These are phyloP conservation scores for Solanum chaucha DNA, from an alignment of 257 asterid species.

Conservation along the genomic window DNA sequence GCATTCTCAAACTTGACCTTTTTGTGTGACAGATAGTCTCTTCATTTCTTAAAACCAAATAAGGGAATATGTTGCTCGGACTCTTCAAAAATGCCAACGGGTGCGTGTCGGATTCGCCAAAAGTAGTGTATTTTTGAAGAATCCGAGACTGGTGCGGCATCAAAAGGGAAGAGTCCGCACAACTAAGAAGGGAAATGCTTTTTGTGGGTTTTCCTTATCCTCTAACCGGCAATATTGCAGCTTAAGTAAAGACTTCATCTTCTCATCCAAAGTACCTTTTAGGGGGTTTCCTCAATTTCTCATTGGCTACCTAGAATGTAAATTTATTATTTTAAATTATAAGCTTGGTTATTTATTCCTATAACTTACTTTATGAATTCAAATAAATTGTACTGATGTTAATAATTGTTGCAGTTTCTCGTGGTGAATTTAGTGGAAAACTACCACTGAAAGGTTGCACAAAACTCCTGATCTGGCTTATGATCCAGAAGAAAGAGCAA, in stretches of 20 bases:
- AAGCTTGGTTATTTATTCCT: not conserved
- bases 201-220: not conserved
- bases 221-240: not conserved
- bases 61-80: too few relatives aligned
- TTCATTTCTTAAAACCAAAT: not conserved
- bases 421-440: conserved; percentile 55
- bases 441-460: conserved; percentile 14
- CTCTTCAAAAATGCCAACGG: too few relatives aligned
- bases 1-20: not conserved
- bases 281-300: not conserved
- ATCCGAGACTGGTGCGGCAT: too few relatives aligned
- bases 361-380: not conserved
- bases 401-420: conserved; percentile 37
- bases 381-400: not conserved
- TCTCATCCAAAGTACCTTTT: not conserved
- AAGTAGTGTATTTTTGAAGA: too few relatives aligned
- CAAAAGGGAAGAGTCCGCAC: too few relatives aligned
- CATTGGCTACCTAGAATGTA: not conserved
- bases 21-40: not conserved
- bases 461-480: conserved; percentile 12
- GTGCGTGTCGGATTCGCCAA: too few relatives aligned
- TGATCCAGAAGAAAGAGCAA: conserved; percentile 27
- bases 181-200: too few relatives aligned
- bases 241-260: not conserved
- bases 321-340: not conserved